Percentiles rank a stretch among this genome's conserved stretches.
Evolutionary conservation across 2,329 filamentous ascomycete species (phyloP).

Genomic region (Pseudogymnoascus sp.): DNA sequence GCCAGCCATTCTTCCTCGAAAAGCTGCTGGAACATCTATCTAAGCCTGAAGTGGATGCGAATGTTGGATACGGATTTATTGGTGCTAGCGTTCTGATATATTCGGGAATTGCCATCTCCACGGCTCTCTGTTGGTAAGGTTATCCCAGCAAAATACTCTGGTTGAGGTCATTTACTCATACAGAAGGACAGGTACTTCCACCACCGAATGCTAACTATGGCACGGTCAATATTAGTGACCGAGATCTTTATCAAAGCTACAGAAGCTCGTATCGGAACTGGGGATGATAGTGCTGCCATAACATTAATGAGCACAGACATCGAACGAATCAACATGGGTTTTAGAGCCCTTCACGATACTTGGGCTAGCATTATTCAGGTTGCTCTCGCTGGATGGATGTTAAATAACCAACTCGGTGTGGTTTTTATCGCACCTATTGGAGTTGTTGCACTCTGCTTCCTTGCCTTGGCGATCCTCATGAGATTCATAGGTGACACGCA

Average conservation of each 20-base stretch:
- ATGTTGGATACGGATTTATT: conserved; percentile 32
- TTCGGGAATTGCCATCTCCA: conserved; percentile 32
- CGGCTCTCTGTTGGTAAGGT: conserved; percentile 13
- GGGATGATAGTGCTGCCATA: conserved; percentile 15
- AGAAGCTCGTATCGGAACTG: conserved; percentile 12
- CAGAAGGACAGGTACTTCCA: background rate
- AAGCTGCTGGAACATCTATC: conserved; percentile 27
- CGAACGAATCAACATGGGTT: conserved; percentile 15
- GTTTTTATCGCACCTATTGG: conserved; percentile 41
- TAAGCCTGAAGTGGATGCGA: conserved; percentile 15
- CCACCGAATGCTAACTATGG: conserved; percentile 10
- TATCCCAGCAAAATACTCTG: background rate
- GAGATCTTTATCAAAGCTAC: conserved; percentile 11
- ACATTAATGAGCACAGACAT: conserved; percentile 24
- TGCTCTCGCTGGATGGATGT: conserved; percentile 13
- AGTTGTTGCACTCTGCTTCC: conserved; percentile 30
- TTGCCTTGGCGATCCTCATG: conserved; percentile 15
- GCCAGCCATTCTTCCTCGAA: conserved; percentile 38
- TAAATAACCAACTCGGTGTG: conserved; percentile 30
- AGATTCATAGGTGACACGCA: conserved; percentile 27
- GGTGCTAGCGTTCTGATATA: conserved; percentile 35
- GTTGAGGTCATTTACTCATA: conserved; percentile 11
- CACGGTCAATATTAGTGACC: conserved; percentile 10
- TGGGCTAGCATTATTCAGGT: conserved; percentile 18
- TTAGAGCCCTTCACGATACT: conserved; percentile 13